phyloP scores from a whole-genome alignment of 2,329 filamentous ascomycete species.

The Talaromyces pinophilus region DNA sequence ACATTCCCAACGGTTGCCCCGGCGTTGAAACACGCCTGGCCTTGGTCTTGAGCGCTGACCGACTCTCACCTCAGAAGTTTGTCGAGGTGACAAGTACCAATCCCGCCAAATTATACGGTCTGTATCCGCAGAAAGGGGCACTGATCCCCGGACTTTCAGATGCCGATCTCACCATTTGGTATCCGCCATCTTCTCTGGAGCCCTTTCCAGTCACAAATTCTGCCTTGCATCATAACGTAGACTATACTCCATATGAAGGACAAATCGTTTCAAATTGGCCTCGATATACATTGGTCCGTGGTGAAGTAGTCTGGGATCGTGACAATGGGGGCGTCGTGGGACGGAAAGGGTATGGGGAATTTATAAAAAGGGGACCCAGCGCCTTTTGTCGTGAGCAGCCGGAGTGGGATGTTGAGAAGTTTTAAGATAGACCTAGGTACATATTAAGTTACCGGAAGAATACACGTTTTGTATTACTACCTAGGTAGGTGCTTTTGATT shows the following conservation, averaged over 20 bases:
- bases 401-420: conserved; percentile 2
- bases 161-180: conserved; percentile 49
- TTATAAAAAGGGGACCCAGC: conserved; percentile 13
- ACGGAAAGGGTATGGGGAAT: conserved; percentile 19
- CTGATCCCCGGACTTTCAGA: conserved; percentile 46
- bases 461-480: background rate
- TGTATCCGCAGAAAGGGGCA: conserved; percentile 43
- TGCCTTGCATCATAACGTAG: conserved; percentile 39
- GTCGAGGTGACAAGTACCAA: conserved; percentile 50
- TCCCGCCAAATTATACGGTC: conserved; percentile 48
- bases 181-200: conserved; percentile 29
- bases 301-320: conserved; percentile 36
- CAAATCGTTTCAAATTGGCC: conserved; percentile 39
- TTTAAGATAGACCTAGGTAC: background rate
- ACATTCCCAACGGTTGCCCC: conserved; percentile 61
- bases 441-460: background rate
- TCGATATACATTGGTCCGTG: conserved; percentile 37
- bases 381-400: conserved; percentile 2
- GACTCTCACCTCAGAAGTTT: conserved; percentile 43
- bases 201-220: conserved; percentile 38
- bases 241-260: conserved; percentile 42
- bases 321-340: conserved; percentile 27
- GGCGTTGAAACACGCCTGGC: conserved; percentile 60
- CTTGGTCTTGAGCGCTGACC: conserved; percentile 38
- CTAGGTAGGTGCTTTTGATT: background rate